A percentile compares a stretch with the other conserved stretches of the same genome.
These are phyloP conservation scores for Penstemon barbatus DNA, from an alignment of 257 asterid species.

Conservation along the genomic window DNA sequence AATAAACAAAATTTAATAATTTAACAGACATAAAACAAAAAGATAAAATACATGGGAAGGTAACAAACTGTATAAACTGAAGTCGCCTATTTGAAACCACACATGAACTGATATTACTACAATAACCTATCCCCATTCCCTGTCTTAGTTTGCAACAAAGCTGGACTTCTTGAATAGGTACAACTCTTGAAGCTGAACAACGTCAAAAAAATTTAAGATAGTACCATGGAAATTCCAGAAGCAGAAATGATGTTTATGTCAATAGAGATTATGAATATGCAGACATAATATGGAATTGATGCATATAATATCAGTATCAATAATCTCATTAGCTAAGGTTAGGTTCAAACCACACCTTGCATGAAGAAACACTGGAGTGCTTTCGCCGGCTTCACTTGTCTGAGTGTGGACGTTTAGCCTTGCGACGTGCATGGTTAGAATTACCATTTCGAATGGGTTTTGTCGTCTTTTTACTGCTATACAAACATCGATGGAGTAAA, in stretches of 20 bases:
- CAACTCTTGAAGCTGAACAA: conserved; percentile 8
- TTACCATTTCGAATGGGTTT: conserved; percentile 37
- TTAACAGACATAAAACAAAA: neutral
- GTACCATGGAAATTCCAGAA: neutral
- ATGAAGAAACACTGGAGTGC: neutral
- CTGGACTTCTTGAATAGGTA: neutral
- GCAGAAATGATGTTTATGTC: neutral
- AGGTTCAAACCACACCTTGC: conserved; percentile 21
- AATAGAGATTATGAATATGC: neutral
- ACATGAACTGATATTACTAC: conserved; percentile 1
- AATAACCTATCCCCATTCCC: conserved; percentile 12
- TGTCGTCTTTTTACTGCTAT: conserved; percentile 49
- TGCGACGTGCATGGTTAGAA: conserved; percentile 44
- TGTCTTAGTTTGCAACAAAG: conserved; percentile 7
- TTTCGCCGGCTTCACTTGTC: conserved; percentile 37
- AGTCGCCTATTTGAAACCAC: conserved; percentile 1
- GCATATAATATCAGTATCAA: neutral
- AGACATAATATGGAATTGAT: neutral
- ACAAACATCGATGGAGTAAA: neutral
- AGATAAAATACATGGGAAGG: neutral
- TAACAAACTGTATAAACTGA: neutral
- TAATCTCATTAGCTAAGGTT: neutral
- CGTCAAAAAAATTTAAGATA: neutral
- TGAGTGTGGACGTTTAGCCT: conserved; percentile 43
- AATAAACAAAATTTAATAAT: neutral